Evolutionary conservation across 139 green algal species (phyloP).

Genomic region (Chlamydomonas incerta): DNA sequence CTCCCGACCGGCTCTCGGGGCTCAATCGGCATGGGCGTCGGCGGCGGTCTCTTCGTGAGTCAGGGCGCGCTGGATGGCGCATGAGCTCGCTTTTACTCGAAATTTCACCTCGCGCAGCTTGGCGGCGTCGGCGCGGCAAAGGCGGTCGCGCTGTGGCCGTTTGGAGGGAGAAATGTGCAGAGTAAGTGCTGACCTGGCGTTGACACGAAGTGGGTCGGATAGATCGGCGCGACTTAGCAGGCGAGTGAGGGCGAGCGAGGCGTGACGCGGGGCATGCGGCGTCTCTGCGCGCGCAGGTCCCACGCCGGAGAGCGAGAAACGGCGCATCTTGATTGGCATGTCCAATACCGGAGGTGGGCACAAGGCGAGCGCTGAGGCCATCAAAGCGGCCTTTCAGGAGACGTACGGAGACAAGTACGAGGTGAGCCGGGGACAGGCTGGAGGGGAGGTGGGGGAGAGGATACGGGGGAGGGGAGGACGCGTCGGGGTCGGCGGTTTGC

Average conservation of each 20-base stretch:
- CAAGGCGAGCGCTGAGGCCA: conserved; percentile 91
- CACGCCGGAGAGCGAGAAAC: conserved; percentile 16
- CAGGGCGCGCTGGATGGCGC: neutral
- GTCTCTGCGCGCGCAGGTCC: neutral
- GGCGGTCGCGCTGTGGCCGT: conserved; percentile 44
- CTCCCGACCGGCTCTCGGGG: neutral
- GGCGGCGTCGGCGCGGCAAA: conserved; percentile 33
- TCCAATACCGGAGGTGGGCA: conserved; percentile 97
- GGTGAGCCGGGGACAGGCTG: no score
- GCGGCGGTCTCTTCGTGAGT: conserved; percentile 44
- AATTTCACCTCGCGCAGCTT: conserved; percentile 6
- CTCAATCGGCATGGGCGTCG: conserved; percentile 24
- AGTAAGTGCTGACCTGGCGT: conserved; percentile 37
- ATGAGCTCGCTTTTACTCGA: neutral
- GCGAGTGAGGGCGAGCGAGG: no score
- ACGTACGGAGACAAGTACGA: conserved; percentile 87
- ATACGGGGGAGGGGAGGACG: neutral
- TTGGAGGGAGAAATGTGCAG: neutral
- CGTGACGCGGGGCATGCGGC: no score
- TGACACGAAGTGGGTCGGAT: neutral
- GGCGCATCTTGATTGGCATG: conserved; percentile 94
- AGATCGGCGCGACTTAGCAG: neutral
- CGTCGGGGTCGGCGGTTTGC: no score
- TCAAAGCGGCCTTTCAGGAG: conserved; percentile 89
- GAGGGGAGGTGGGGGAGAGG: neutral